A percentile compares a stretch with the other conserved stretches of the same genome.
phyloP scores from a whole-genome alignment of 345 rosid genomes.

The Acer yangbiense region DNA sequence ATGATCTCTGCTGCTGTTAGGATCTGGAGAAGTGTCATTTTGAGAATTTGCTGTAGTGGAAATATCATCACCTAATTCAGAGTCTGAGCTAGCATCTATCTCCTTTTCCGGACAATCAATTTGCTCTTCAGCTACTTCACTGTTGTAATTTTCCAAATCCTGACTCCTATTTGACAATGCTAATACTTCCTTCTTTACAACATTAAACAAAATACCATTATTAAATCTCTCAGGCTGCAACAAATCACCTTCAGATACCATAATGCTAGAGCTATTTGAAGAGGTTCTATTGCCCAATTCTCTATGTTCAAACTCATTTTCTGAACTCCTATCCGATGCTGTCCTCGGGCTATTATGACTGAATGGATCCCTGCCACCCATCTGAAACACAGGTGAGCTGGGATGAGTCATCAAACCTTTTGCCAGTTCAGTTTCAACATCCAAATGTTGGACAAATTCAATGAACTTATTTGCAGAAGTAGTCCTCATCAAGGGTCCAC shows the following conservation, averaged over 20 bases:
- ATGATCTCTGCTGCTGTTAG: not conserved
- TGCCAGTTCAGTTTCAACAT: constrained; percentile 50
- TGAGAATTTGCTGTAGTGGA: not conserved
- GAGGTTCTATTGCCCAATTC: constrained; percentile 38
- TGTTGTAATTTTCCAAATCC: constrained; percentile 37
- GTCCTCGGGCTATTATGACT: constrained; percentile 41
- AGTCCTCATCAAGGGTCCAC: constrained; percentile 98
- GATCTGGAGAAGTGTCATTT: constrained; percentile 11
- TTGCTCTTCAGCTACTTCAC: constrained; percentile 66
- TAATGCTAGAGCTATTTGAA: constrained; percentile 49
- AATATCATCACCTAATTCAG: constrained; percentile 55
- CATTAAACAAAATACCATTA: constrained; percentile 74
- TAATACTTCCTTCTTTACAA: constrained; percentile 68
- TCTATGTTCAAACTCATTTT: constrained; percentile 45
- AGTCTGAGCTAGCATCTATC: constrained; percentile 63
- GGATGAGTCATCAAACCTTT: constrained; percentile 58
- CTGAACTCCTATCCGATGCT: constrained; percentile 49
- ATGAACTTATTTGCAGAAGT: constrained; percentile 80
- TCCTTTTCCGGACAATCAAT: constrained; percentile 71
- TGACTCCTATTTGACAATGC: constrained; percentile 37
- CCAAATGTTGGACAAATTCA: constrained; percentile 76
- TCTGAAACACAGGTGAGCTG: constrained; percentile 33
- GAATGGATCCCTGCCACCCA: constrained; percentile 47
- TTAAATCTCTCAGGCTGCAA: constrained; percentile 70
- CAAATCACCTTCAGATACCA: constrained; percentile 80